Conservation (phyloP, 768 basidiomycete genomes). For the Agrocybe pediades region DNA sequence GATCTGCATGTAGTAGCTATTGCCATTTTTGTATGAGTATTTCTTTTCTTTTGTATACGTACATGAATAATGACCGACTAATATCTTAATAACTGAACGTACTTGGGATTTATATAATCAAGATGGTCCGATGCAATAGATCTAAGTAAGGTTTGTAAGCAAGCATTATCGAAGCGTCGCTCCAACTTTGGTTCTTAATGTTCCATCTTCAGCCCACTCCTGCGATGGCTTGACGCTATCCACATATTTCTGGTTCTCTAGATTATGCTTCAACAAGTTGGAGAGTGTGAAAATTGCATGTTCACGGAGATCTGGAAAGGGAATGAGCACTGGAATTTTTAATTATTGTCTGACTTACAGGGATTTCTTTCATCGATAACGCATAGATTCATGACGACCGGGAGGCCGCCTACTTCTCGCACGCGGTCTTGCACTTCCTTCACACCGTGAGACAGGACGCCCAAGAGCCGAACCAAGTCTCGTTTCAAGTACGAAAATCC, state of each 20-base stretch:
- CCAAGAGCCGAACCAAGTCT: slow-evolving; percentile 88
- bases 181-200: slow-evolving; percentile 43
- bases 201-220: slow-evolving; percentile 59
- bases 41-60: background rate
- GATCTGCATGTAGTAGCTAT: background rate
- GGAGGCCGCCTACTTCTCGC: slow-evolving; percentile 71
- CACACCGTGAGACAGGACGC: slow-evolving; percentile 67
- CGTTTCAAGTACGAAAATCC: slow-evolving; percentile 86
- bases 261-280: slow-evolving; percentile 75
- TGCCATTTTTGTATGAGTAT: background rate
- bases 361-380: slow-evolving; percentile 91
- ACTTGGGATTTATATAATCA: no score
- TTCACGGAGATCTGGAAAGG: slow-evolving; percentile 76
- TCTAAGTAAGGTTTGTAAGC: no score
- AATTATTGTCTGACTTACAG: slow-evolving; percentile 56
- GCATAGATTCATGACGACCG: slow-evolving; percentile 85
- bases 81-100: slow-evolving; percentile 1
- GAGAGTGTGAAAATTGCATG: slow-evolving; percentile 87
- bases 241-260: slow-evolving; percentile 80
- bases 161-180: slow-evolving; percentile 29
- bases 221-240: slow-evolving; percentile 67
- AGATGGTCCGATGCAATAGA: no score
- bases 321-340: slow-evolving; percentile 10
- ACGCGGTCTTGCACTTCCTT: slow-evolving; percentile 74
- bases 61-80: background rate